A percentile compares a stretch with the other conserved stretches of the same genome.
phyloP scores from a whole-genome alignment of 176 grass and related monocot species.

The Oryza punctata region DNA sequence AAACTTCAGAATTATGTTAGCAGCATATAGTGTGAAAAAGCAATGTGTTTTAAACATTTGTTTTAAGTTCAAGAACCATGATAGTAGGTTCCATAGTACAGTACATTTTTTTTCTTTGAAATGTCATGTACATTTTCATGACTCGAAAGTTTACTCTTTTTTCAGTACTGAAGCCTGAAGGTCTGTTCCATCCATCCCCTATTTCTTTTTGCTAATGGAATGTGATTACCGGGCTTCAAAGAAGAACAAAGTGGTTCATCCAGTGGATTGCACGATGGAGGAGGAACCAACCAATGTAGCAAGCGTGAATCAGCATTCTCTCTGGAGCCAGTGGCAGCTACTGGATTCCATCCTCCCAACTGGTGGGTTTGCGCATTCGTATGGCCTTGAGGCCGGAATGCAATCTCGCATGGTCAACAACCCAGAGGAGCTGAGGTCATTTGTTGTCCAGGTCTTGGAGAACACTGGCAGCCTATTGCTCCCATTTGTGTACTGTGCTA shows the following conservation, averaged over 20 bases:
- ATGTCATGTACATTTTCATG: too few relatives aligned
- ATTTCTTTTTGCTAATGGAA: conserved; percentile 13
- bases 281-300: neutral
- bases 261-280: conserved; percentile 25
- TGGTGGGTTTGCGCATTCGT: conserved; percentile 83
- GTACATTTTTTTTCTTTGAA: neutral
- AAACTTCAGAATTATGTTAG: neutral
- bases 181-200: neutral
- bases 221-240: neutral
- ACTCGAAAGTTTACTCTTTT: neutral
- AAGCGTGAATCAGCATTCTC: conserved; percentile 19
- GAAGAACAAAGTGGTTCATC: conserved; percentile 23
- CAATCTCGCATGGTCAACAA: conserved; percentile 62
- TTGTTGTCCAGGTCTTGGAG: conserved; percentile 69
- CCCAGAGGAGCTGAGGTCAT: conserved; percentile 57
- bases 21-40: neutral
- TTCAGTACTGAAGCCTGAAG: conserved; percentile 12
- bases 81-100: neutral
- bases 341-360: conserved; percentile 91
- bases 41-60: neutral
- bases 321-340: conserved; percentile 88
- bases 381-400: conserved; percentile 72
- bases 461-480: conserved; percentile 77
- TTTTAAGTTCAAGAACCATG: neutral
- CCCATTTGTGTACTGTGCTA: conserved; percentile 62